Conservation (phyloP, 2,329 filamentous ascomycete species). For the Hypoxylon sp. region DNA sequence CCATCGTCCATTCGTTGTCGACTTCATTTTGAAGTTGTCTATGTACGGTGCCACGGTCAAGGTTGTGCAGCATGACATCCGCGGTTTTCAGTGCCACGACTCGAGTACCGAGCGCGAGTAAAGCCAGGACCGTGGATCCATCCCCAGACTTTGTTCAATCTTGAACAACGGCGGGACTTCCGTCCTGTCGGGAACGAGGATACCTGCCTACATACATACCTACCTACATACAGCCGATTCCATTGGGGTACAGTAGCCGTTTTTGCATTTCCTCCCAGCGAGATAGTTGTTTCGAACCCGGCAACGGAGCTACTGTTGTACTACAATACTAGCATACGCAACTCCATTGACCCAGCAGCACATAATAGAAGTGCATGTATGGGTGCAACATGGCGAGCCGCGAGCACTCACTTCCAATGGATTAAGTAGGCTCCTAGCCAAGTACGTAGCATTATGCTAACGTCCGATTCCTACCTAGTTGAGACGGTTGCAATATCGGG, state of each 20-base stretch:
- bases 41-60: conserved; percentile 25
- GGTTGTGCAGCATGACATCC: conserved; percentile 36
- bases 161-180: conserved; percentile 44
- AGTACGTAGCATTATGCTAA: conserved; percentile 33
- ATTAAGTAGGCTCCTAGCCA: conserved; percentile 17
- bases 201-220: conserved; percentile 21
- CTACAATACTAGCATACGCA: conserved; percentile 28
- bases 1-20: conserved; percentile 35
- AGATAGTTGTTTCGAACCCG: conserved; percentile 29
- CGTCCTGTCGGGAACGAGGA: conserved; percentile 42
- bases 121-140: conserved; percentile 29
- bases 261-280: conserved; percentile 18
- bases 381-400: conserved; percentile 38
- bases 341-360: conserved; percentile 25
- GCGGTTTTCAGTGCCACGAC: conserved; percentile 36
- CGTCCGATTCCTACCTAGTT: conserved; percentile 29
- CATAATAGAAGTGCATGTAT: background rate
- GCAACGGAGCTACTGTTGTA: conserved; percentile 24
- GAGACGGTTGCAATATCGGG: conserved; percentile 34
- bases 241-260: conserved; percentile 11
- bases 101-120: conserved; percentile 34
- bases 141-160: conserved; percentile 43
- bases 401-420: conserved; percentile 27
- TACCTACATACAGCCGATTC: conserved; percentile 16
- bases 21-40: conserved; percentile 20